Evolutionary conservation across 768 basidiomycete genomes (phyloP), one percentile per base, ranked within the genome.

Genomic region (Phanerodontia chrysosporium): DNA sequence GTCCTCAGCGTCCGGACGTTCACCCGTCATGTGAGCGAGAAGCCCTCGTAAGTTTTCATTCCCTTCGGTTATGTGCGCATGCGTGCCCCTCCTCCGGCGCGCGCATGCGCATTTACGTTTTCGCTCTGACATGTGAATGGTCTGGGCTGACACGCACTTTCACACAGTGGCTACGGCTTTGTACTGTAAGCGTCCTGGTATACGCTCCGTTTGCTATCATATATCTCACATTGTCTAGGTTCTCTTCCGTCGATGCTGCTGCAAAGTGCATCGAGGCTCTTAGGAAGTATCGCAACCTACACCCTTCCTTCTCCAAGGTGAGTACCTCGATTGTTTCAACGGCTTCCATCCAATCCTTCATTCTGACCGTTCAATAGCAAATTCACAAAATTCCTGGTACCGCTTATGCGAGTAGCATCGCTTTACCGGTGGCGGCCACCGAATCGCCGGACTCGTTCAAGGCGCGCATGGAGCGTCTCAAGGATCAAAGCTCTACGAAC

Each of bases 251-350:
- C 7, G 85, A 86, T 2, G 79, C 83, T 27, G 91, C 91, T 0
- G 86, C 87, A 65, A 80, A 78, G 61, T 94, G 92, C 62, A 92
- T 94, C 54, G 76, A 83, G 14, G 75, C 83, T 1, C 75, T 94
- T 49, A 76, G 89, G 60, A 81, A 82, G 63, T 87, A 86, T 63
- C 78, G 88, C 45, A 90, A 92, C 68, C 73, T 93, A 44, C 91
- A 94, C 67, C 92, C 91, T 0, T 90, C 90, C 2, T 92, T 91
- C 67, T 92, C 92, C 56, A 92, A 93, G 81, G 91, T 87, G 58
- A 5, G 70, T 18, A 5, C n/a, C n/a, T n/a, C n/a, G 1, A 22
- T 16, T 22, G 49, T 49, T 29, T 60, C n/a, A n/a, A 48, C 46
- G 22, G 46, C 46, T 48, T 18, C 36, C 10, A 9, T 39, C 18